Evolutionary conservation across 352 stramenopile genomes (phyloP).

Genomic region (Stephanocyclus meneghinianus): DNA sequence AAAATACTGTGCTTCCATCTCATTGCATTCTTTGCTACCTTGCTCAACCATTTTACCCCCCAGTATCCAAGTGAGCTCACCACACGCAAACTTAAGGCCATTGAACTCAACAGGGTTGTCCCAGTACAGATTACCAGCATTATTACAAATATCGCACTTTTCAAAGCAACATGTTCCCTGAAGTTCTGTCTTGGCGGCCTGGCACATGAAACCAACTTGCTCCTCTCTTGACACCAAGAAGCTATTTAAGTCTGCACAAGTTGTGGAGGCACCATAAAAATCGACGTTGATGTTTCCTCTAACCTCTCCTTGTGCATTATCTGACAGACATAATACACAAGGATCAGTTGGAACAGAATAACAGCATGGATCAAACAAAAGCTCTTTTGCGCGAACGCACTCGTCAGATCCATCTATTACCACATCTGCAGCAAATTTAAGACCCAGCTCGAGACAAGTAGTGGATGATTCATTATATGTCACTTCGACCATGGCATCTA

Average conservation of each 20-base stretch:
- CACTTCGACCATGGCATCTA: constrained; percentile 61
- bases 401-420: constrained; percentile 55
- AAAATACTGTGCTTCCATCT: constrained; percentile 51
- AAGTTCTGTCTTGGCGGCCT: constrained; percentile 53
- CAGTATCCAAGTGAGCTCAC: constrained; percentile 59
- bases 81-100: constrained; percentile 56
- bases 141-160: constrained; percentile 55
- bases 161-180: constrained; percentile 50
- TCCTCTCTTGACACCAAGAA: constrained; percentile 57
- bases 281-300: constrained; percentile 40
- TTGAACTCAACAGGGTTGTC: constrained; percentile 61
- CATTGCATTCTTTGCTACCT: constrained; percentile 51
- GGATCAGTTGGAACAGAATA: constrained; percentile 48
- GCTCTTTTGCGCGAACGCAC: constrained; percentile 36
- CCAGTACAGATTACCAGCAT: constrained; percentile 52
- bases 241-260: constrained; percentile 60
- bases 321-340: constrained; percentile 48
- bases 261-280: constrained; percentile 63
- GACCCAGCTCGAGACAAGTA: constrained; percentile 52
- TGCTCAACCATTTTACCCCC: constrained; percentile 46
- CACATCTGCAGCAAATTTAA: constrained; percentile 49
- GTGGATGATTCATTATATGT: constrained; percentile 48
- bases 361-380: constrained; percentile 58
- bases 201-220: constrained; percentile 57
- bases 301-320: constrained; percentile 43